Conservation (phyloP, 805 yeast species). For the Diddensiella caesifluorescens region DNA sequence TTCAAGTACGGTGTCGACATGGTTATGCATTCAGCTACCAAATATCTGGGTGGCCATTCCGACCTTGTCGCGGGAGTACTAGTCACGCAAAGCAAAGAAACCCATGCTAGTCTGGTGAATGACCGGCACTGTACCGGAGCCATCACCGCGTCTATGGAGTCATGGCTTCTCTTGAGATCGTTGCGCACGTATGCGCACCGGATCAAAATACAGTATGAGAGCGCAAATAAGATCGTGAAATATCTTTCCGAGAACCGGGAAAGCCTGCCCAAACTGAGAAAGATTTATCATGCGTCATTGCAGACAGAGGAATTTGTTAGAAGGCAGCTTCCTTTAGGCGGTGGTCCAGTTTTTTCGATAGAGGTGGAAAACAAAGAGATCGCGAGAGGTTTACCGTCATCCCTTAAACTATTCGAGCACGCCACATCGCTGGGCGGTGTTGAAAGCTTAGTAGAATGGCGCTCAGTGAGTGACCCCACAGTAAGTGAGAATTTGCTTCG, state of each 20-base stretch:
- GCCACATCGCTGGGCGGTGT: conserved; percentile 93
- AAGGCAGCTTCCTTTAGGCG: conserved; percentile 53
- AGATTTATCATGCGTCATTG: conserved; percentile 66
- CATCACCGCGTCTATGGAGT: conserved; percentile 70
- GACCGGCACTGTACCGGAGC: conserved; percentile 77
- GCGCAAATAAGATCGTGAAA: conserved; percentile 56
- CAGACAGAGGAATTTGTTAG: conserved; percentile 66
- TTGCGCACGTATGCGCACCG: conserved; percentile 76
- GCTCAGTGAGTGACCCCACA: conserved; percentile 62
- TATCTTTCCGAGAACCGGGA: conserved; percentile 47
- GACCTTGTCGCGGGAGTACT: conserved; percentile 81
- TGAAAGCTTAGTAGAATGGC: conserved; percentile 88
- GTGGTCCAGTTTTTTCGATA: conserved; percentile 74
- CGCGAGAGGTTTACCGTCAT: conserved; percentile 62
- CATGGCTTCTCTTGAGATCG: conserved; percentile 69
- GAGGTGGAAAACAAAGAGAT: conserved; percentile 43
- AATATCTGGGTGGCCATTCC: conserved; percentile 92
- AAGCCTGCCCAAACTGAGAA: conserved; percentile 44
- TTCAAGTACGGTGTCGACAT: conserved; percentile 81
- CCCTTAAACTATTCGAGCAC: conserved; percentile 69
- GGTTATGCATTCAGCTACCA: conserved; percentile 84
- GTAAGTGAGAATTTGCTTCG: conserved; percentile 59
- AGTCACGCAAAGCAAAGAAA: conserved; percentile 52
- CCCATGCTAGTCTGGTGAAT: conserved; percentile 41
- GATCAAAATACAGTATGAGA: conserved; percentile 57